Base-by-base conservation (phyloP, 257 asterid genomes). In the Solanum bulbocastanum region DNA sequence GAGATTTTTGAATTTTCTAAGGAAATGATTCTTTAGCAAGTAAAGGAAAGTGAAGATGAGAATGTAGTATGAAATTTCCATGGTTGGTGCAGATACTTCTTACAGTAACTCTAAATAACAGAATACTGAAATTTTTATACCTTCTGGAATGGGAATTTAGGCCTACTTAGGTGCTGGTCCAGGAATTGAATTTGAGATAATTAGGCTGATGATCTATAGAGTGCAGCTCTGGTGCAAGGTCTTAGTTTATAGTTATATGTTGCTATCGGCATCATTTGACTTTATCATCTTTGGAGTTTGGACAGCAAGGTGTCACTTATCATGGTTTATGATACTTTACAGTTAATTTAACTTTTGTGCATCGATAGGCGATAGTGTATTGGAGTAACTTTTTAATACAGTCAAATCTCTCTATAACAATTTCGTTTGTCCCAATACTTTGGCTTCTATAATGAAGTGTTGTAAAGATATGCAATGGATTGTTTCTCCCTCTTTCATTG, bases 1-100 rank as follows among this genome's bases (percentile, higher is more conserved):
- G 22, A 91, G 94, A 84, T 93, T 95, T 49, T 86, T 89, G 1
- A 90, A 56, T 20, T 89, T 92, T 93, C 87, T 89, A 8, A 86
- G 81, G 22, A 95, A 42, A 23, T 90, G 91, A 1, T 87, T 71
- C 65, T 85, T 87, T 39, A 89, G 44, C 22, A 88, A 52, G 75
- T 88, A 88, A 35, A 91, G 62, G 66, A 87, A 83, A 39, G 83
- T 52, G 3, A 90, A 23, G 44, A 88, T 85, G 36, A 87, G 9
- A 13, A 84, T 42, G 87, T 62, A 30, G 87, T 52, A 85, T 85
- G 82, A 62, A 35, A 83, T 6, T 5, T 81, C 91, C 92, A 91
- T 90, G 30, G 62, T 15, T 39, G 32, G 18, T 23, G 18, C 39
- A 37, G 10, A 1, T 11, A 23, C 56, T 36, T 22, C 0, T 6